Base-by-base conservation (phyloP, 768 basidiomycete species). In the Tulasnella sp. region DNA sequence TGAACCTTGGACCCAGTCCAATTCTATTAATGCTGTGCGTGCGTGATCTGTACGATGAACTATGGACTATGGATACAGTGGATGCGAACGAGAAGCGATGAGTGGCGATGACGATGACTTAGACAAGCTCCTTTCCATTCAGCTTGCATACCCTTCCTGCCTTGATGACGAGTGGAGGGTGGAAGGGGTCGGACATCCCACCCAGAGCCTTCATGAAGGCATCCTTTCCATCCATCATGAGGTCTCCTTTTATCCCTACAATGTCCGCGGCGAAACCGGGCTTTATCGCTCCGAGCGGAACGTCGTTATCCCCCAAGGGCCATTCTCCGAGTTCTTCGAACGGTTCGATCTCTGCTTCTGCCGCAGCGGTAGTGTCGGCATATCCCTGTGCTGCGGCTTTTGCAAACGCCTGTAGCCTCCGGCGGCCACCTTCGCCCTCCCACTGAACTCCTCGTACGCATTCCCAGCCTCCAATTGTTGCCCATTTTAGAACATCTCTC, bases 141-240 rank as follows among this genome's bases (percentile, higher is more conserved):
- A 80, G 81, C 81, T 88, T 87, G 78, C 85, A 87, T 20, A 89
- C 84, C 76, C 81, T 83, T 16, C 89, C 90, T 0, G 84, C 87
- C 80, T 90, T 91, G 89, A 90, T 89, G 57, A 90, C 89, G 81
- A 90, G 89, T 40, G 84, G 83, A 74, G 88, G 83, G 75, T 88
- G 86, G 42, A 87, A 85, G 51, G 89, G 88, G 35, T 84, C 82
- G 70, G 82, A 83, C 75, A 88, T 39, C 39, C 26, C 40, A 35
- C 74, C 48, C 32, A 55, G 18, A 9, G 39, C 44, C 20, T 55
- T 55, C 32, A 75, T 4, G 15, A 35, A 18, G 13, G 32, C 73
- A 16, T 46, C 73, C 20, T 74, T 44, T 23, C 51, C 87, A 80
- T 88, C 85, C 40, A 78, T 78, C 78, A 81, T 84, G 20, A 86